These are phyloP conservation scores for Plasmopara muralis DNA, from an alignment of 352 stramenopile genomes.

Conservation along the genomic window DNA sequence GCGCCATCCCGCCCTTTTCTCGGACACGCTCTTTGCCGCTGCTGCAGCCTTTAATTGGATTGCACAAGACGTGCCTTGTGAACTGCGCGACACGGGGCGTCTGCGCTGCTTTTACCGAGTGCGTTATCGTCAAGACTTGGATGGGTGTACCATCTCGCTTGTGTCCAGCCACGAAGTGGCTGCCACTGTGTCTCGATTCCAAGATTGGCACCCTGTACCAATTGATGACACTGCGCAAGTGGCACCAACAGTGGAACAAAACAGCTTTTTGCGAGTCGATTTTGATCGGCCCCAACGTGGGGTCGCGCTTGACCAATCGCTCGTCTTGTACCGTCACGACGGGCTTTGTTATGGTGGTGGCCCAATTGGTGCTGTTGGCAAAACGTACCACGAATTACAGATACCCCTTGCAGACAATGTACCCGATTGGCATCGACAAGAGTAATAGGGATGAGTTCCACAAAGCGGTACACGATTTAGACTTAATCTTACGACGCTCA, in stretches of 20 bases:
- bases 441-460: neutral
- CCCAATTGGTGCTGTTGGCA: slow-evolving; percentile 50
- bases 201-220: slow-evolving; percentile 37
- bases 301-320: slow-evolving; percentile 74
- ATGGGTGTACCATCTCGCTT: slow-evolving; percentile 56
- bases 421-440: slow-evolving; percentile 46
- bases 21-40: slow-evolving; percentile 76
- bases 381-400: slow-evolving; percentile 61
- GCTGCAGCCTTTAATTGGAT: slow-evolving; percentile 89
- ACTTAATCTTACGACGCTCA: too few relatives aligned
- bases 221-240: slow-evolving; percentile 4
- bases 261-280: slow-evolving; percentile 52
- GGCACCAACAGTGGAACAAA: neutral
- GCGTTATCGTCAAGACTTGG: slow-evolving; percentile 72
- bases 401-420: slow-evolving; percentile 39
- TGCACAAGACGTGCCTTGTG: slow-evolving; percentile 31
- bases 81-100: slow-evolving; percentile 31
- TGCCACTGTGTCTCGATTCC: slow-evolving; percentile 31
- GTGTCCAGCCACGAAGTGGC: slow-evolving; percentile 34
- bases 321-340: slow-evolving; percentile 82
- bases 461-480: neutral
- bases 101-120: slow-evolving; percentile 75
- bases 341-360: slow-evolving; percentile 76
- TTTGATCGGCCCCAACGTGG: slow-evolving; percentile 80
- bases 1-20: slow-evolving; percentile 88